Percentiles rank a stretch among this genome's conserved stretches.
phyloP scores from a whole-genome alignment of 2,329 filamentous ascomycete genomes.

The Arthrobotrys sinensis region DNA sequence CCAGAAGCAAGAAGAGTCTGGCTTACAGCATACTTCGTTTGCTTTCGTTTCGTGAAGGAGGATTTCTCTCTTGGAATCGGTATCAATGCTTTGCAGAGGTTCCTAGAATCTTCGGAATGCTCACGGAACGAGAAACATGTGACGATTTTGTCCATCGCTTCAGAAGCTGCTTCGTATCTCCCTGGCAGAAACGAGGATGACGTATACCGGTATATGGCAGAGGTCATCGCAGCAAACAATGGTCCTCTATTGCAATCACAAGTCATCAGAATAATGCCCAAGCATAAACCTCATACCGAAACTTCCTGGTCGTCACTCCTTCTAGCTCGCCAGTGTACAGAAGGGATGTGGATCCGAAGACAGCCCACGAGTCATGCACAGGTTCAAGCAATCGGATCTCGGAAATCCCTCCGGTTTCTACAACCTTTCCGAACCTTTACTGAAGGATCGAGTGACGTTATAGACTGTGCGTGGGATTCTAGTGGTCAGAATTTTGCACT shows the following conservation, averaged over 20 bases:
- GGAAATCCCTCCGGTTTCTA: conserved; percentile 47
- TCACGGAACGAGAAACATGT: conserved; percentile 19
- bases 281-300: background rate
- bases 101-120: conserved; percentile 20
- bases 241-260: background rate
- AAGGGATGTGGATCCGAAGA: conserved; percentile 21
- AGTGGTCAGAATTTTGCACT: conserved; percentile 62
- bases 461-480: conserved; percentile 63
- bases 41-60: conserved; percentile 1
- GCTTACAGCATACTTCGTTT: conserved; percentile 29
- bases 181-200: conserved; percentile 31
- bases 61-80: conserved; percentile 26
- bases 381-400: conserved; percentile 23
- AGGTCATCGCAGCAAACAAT: background rate
- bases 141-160: conserved; percentile 10
- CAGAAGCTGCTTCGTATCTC: conserved; percentile 3
- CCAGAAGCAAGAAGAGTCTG: conserved; percentile 40
- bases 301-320: conserved; percentile 36
- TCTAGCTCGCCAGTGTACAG: conserved; percentile 27
- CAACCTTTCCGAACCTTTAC: conserved; percentile 61
- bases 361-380: conserved; percentile 29
- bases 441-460: conserved; percentile 63
- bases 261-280: background rate
- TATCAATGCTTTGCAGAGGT: conserved; percentile 16
- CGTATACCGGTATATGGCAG: conserved; percentile 36